Conservation (phyloP, 441 rosid genomes). For the Melastoma candidum region DNA sequence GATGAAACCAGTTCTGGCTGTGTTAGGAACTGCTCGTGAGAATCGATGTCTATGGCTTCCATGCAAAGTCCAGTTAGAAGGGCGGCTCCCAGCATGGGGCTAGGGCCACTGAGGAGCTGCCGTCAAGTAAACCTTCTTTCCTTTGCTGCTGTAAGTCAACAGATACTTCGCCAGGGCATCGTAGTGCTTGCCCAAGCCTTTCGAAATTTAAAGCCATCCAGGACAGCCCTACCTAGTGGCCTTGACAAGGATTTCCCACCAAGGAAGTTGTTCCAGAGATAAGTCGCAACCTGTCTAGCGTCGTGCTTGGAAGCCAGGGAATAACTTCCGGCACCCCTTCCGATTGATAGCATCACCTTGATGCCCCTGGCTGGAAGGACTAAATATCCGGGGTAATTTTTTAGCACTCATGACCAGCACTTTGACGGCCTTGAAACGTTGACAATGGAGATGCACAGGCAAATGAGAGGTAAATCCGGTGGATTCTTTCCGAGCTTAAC, state of each 20-base stretch:
- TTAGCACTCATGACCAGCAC: slow-evolving; percentile 14
- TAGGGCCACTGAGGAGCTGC: neutral
- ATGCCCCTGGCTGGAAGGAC: slow-evolving; percentile 33
- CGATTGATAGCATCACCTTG: slow-evolving; percentile 1
- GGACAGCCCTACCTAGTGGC: slow-evolving; percentile 18
- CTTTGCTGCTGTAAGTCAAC: slow-evolving; percentile 1
- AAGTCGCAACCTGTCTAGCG: neutral
- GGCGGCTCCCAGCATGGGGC: too few species aligned
- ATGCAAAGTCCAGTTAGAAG: neutral
- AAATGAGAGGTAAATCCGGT: slow-evolving; percentile 36
- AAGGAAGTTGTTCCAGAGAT: slow-evolving; percentile 1
- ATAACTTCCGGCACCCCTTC: neutral
- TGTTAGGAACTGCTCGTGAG: neutral
- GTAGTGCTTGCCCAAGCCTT: slow-evolving; percentile 9
- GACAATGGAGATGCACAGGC: slow-evolving; percentile 35
- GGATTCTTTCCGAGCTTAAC: slow-evolving; percentile 22
- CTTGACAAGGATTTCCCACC: slow-evolving; percentile 1
- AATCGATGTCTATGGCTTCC: slow-evolving; percentile 13
- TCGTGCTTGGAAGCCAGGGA: neutral
- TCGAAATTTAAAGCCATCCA: slow-evolving; percentile 25
- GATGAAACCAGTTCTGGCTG: slow-evolving; percentile 17
- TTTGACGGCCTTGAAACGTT: slow-evolving; percentile 54
- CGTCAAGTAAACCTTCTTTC: slow-evolving; percentile 6
- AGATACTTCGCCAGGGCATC: slow-evolving; percentile 9
- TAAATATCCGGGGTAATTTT: slow-evolving; percentile 33